Evolutionary conservation across 2,329 filamentous ascomycete species (phyloP), one percentile per base, ranked within the genome.

Genomic region (Ambrosiella xylebori): DNA sequence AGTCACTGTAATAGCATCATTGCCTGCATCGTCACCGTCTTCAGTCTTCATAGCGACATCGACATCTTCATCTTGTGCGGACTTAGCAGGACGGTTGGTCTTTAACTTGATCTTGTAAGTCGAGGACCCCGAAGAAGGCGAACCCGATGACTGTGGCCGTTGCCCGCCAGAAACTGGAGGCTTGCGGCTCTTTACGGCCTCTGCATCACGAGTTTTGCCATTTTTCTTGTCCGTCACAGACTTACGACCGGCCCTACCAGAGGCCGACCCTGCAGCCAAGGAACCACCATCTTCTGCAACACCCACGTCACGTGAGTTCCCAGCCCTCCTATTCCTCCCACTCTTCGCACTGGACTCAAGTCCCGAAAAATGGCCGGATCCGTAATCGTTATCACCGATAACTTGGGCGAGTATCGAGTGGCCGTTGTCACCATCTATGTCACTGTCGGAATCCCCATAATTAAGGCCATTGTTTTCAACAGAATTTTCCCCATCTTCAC

Each of bases 271-370:
- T 47, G 17, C 37, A 12, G 9, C 38, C 52, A 54, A 15, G 37
- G 52, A 54, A 54, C 38, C n/a, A 41, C 37, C 9, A 15, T 36
- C 37, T 54, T 54, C 52, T 15, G 47, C 3, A 27, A 12, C 52
- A n/a, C 37, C 52, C 55, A 51, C 51, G 55, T 60, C 59, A 60
- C 59, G 59, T 60, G 59, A 39, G 40, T 17, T 47, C 27, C 54
- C 53, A 59, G 53, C 58, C 58, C 54, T 59, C 35, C 58, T 37
- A 35, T 55, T 58, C 37, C 52, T 54, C 47, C 41, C 45, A 59
- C 54, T 56, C 53, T 45, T 58, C 17, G n/a, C 52, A 27, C 52
- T 27, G 35, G 35, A 11, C 7, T 15, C 36, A 15, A 17, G 37
- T 27, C 39, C 54, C 53, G 53, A 37, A 57, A 57, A 57, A 40